Conservation (phyloP, 1,284 basidiomycete species). For the Wallemia ichthyophaga region DNA sequence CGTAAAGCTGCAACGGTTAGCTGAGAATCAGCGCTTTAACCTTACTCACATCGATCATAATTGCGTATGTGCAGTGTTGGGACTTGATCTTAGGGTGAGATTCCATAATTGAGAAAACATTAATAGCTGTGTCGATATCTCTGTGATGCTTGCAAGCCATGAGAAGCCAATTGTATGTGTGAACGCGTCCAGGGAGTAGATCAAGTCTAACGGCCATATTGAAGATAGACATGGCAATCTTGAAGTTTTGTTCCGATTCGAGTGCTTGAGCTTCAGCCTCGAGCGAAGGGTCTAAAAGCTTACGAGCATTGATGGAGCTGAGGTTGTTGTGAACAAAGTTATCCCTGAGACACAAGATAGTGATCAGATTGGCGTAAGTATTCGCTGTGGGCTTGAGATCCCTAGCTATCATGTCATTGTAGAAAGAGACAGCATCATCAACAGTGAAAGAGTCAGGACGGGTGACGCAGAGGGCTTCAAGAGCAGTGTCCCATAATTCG, state of each 20-base stretch:
- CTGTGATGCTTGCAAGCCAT: conserved; percentile 29
- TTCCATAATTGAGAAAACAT: conserved; percentile 37
- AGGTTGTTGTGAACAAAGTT: conserved; percentile 29
- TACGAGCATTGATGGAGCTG: conserved; percentile 17
- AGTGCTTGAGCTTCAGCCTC: conserved; percentile 18
- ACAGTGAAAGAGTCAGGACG: conserved; percentile 28
- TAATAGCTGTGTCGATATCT: conserved; percentile 31
- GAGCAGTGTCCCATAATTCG: conserved; percentile 32
- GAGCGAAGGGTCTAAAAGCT: conserved; percentile 4
- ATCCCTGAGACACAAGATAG: conserved; percentile 39
- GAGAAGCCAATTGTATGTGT: conserved; percentile 29
- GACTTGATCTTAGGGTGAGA: conserved; percentile 17
- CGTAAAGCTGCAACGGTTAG: neutral
- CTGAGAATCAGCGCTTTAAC: conserved; percentile 14
- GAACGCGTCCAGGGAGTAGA: conserved; percentile 15
- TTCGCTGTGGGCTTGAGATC: conserved; percentile 31
- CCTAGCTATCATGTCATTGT: conserved; percentile 40
- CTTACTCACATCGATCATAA: conserved; percentile 32
- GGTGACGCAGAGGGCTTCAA: conserved; percentile 25
- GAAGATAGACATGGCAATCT: conserved; percentile 39
- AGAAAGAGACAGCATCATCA: conserved; percentile 31
- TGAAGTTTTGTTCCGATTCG: conserved; percentile 35
- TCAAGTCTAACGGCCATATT: conserved; percentile 16
- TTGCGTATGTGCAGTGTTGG: conserved; percentile 22
- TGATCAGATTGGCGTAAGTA: conserved; percentile 41